Conservation (phyloP, 805 yeast genomes). For the Millerozyma acaciae region DNA sequence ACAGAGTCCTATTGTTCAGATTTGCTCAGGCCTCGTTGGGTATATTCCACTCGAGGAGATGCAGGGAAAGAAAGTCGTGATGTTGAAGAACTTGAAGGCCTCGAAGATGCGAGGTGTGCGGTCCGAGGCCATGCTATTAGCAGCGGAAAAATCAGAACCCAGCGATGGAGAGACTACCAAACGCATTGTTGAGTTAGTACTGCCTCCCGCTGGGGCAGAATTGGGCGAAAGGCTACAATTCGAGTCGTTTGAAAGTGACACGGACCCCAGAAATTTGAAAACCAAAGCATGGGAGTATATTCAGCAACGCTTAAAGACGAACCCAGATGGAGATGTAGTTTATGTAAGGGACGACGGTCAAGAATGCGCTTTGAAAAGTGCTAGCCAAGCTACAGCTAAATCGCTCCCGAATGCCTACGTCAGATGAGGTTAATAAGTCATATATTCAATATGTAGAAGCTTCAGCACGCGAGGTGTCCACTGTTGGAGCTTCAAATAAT, state of each 20-base stretch:
- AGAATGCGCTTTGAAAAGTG: slow-evolving; percentile 13
- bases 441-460: too few species aligned
- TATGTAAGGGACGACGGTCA: slow-evolving; percentile 17
- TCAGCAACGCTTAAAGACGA: slow-evolving; percentile 24
- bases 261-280: slow-evolving; percentile 24
- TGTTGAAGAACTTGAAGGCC: slow-evolving; percentile 56
- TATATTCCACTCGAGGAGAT: slow-evolving; percentile 38
- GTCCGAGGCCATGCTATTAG: slow-evolving; percentile 65
- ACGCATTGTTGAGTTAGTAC: slow-evolving; percentile 41
- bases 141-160: slow-evolving; percentile 38
- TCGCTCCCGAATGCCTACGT: background rate
- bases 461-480: too few species aligned
- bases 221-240: slow-evolving; percentile 42
- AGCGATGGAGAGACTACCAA: slow-evolving; percentile 7
- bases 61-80: slow-evolving; percentile 41
- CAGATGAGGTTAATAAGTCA: background rate
- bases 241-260: slow-evolving; percentile 16
- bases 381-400: slow-evolving; percentile 1
- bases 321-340: slow-evolving; percentile 25
- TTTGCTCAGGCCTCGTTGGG: slow-evolving; percentile 59
- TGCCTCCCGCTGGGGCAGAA: slow-evolving; percentile 36
- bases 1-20: slow-evolving; percentile 27
- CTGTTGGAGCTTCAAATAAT: too few species aligned
- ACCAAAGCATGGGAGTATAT: slow-evolving; percentile 33
- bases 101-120: slow-evolving; percentile 59